Percentiles rank a stretch among this genome's conserved stretches.
These are phyloP conservation scores for Microsporum audouinii DNA, from an alignment of 2,329 filamentous ascomycete species.

Conservation along the genomic window DNA sequence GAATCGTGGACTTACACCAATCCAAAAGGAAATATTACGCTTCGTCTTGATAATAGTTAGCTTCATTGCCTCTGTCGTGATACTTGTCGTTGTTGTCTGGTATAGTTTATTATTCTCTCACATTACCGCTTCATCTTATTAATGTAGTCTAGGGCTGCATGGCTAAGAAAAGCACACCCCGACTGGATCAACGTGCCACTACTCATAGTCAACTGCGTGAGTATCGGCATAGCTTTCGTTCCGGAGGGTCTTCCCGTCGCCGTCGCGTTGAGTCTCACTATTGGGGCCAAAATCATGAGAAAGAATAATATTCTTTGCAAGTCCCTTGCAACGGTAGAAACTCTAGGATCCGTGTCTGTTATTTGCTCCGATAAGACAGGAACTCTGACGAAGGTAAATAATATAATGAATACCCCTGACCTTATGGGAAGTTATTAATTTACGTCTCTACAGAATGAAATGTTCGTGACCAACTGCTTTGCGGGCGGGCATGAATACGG, in stretches of 20 bases:
- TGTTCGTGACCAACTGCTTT: slow-evolving; percentile 59
- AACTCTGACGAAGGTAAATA: slow-evolving; percentile 27
- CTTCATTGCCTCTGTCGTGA: slow-evolving; percentile 55
- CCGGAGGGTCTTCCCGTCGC: slow-evolving; percentile 63
- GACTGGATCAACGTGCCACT: slow-evolving; percentile 61
- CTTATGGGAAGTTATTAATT: background rate
- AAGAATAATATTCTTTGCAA: slow-evolving; percentile 71
- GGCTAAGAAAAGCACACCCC: slow-evolving; percentile 55
- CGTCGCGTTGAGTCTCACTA: slow-evolving; percentile 59
- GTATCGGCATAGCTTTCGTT: slow-evolving; percentile 62
- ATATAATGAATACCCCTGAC: background rate
- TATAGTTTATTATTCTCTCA: slow-evolving; percentile 20
- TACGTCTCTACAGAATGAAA: slow-evolving; percentile 46
- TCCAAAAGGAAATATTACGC: slow-evolving; percentile 61
- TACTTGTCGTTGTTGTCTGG: slow-evolving; percentile 48
- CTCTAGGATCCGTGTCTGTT: slow-evolving; percentile 58
- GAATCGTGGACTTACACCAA: slow-evolving; percentile 54
- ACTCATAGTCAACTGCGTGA: slow-evolving; percentile 62
- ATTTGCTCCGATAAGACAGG: slow-evolving; percentile 72
- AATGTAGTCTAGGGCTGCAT: slow-evolving; percentile 46
- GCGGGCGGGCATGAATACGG: slow-evolving; percentile 45
- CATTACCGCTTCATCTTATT: background rate
- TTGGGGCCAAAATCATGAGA: slow-evolving; percentile 64
- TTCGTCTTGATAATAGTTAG: slow-evolving; percentile 60
- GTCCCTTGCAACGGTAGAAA: slow-evolving; percentile 67